Base-by-base conservation (phyloP, 225 moss, liverwort and hornwort species). In the Bryoerythrophyllum caledonicum region DNA sequence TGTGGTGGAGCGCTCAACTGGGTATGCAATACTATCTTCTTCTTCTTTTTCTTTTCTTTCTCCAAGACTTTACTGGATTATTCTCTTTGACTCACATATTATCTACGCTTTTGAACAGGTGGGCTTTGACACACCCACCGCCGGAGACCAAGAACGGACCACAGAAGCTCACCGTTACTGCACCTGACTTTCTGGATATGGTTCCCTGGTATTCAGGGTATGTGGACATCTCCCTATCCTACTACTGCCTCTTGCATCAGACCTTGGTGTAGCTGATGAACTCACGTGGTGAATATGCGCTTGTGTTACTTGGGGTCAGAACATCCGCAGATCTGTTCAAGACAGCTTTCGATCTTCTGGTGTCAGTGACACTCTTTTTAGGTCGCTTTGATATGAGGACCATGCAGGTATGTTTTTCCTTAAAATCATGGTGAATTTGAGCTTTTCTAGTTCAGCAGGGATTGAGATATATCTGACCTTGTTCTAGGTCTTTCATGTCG, bases 121-220 rank as follows among this genome's bases (percentile, higher is more conserved):
- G 99, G 99, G 93, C 99, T 60, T 76, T 99, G 61, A 99, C 99
- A 54, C 99, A 99, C 84, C 97, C 94, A 78, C 93, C 84, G 80
- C 85, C 89, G 66, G 90, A 89, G 78, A 71, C 84, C 52, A 89
- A 86, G 64, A 81, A 90, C 30, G 83, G 89, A 70, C 82, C 81
- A 37, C 95, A 93, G 80, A 84, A 88, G 79, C 88, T 84, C 8
- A 93, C 91, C 60, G 81, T 88, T 60, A 91, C 93, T 51, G 77
- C 85, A 53, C 95, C 99, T 35, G 90, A 95, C n/a, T 99, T 99
- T 82, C 77, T 99, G 76, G 99, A 95, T 70, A 99, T 99, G 99
- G 99, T 99, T 38, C 99, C 99, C 13, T 99, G 99, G 99, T 99
- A 99, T 74, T 99, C 99, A 67, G 99, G 99, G 99, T 99, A 78